phyloP scores from a whole-genome alignment of 2,329 filamentous ascomycete species.

The Nemania abortiva region DNA sequence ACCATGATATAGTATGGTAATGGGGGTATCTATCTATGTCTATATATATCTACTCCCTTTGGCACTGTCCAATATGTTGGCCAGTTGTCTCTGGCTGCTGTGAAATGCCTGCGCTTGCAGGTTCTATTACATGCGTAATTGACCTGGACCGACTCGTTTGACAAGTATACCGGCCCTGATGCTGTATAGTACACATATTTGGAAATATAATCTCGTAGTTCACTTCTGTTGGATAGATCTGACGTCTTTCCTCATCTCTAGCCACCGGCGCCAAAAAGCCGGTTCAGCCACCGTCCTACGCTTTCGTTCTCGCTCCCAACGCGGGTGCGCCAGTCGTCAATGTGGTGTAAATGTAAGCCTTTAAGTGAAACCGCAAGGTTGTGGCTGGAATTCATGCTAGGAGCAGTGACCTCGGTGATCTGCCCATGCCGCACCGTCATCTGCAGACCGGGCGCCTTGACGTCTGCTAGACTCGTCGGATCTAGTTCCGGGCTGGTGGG shows the following conservation, averaged over 20 bases:
- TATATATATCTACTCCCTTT: conserved; percentile 16
- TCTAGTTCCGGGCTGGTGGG: conserved; percentile 47
- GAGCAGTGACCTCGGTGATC: conserved; percentile 46
- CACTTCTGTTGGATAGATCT: background rate
- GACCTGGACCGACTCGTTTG: background rate
- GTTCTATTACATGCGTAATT: conserved; percentile 4
- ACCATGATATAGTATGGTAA: conserved; percentile 16
- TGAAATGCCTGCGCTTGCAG: background rate
- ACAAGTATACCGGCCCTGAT: background rate
- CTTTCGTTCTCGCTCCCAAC: conserved; percentile 33
- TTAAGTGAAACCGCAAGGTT: conserved; percentile 30
- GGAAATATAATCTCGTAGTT: background rate
- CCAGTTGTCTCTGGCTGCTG: background rate
- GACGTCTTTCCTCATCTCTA: background rate
- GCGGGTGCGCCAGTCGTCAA: conserved; percentile 47
- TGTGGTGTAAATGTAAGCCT: conserved; percentile 42
- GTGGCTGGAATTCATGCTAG: too few species aligned
- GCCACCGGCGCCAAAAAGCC: conserved; percentile 43
- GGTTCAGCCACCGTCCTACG: conserved; percentile 49
- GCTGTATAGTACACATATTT: conserved; percentile 3
- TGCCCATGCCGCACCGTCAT: conserved; percentile 57
- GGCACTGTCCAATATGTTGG: background rate
- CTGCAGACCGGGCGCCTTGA: conserved; percentile 22
- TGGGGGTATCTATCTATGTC: conserved; percentile 25
- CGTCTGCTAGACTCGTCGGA: background rate